Conservation (phyloP, 1,284 basidiomycete species). For the Boletellus deceptivus region DNA sequence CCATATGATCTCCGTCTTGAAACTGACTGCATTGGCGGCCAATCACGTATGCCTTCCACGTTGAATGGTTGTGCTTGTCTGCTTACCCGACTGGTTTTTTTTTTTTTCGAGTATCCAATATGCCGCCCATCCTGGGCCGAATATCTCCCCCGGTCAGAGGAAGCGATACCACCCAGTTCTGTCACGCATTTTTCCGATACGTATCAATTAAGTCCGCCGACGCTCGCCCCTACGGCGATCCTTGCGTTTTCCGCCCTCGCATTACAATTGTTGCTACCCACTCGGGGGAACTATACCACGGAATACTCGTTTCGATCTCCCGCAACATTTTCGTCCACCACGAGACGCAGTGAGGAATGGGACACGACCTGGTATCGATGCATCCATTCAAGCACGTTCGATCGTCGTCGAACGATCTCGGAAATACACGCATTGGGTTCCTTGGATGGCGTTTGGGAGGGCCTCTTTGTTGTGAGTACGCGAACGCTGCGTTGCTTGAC, state of each 20-base stretch:
- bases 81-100: conserved; percentile 4
- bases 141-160: conserved; percentile 41
- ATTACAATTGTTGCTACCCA: conserved; percentile 37
- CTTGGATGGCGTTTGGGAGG: conserved; percentile 74
- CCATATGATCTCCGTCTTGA: conserved; percentile 50
- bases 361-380: conserved; percentile 61
- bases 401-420: conserved; percentile 35
- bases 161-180: conserved; percentile 19
- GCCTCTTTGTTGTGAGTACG: conserved; percentile 61
- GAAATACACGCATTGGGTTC: conserved; percentile 59
- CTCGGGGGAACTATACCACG: conserved; percentile 34
- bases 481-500: background rate
- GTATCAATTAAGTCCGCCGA: conserved; percentile 48
- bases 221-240: conserved; percentile 66
- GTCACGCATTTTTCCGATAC: conserved; percentile 44
- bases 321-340: conserved; percentile 23
- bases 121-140: conserved; percentile 56
- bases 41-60: conserved; percentile 48
- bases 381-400: conserved; percentile 38
- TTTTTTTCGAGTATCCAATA: conserved; percentile 51
- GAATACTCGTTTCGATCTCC: conserved; percentile 36
- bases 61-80: conserved; percentile 3
- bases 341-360: conserved; percentile 45
- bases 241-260: conserved; percentile 61
- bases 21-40: conserved; percentile 63